Conservation (phyloP, 106 monocot genomes). For the Acorus gramineus region DNA sequence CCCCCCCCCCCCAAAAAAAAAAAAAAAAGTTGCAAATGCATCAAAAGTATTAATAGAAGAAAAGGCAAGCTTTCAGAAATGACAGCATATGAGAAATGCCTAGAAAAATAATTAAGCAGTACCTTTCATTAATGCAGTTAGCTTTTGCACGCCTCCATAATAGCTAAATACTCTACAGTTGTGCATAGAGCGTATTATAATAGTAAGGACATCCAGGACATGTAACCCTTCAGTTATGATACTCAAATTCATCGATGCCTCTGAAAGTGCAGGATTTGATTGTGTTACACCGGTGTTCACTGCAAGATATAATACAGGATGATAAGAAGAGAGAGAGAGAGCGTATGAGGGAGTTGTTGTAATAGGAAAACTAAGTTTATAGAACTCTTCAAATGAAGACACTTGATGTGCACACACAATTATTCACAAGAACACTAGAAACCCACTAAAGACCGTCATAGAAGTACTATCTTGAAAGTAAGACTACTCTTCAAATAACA, state of each 20-base stretch:
- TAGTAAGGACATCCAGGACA: slow-evolving; percentile 53
- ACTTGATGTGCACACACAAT: too few relatives aligned
- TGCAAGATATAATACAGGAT: slow-evolving; percentile 2
- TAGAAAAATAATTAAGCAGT: slow-evolving; percentile 1
- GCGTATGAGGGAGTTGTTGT: too few relatives aligned
- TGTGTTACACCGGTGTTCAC: slow-evolving; percentile 38
- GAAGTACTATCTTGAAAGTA: too few relatives aligned
- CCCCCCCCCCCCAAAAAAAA: background rate
- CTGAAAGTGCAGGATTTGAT: slow-evolving; percentile 22
- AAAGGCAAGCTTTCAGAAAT: background rate
- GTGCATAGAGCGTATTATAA: slow-evolving; percentile 71
- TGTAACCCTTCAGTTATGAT: slow-evolving; percentile 51
- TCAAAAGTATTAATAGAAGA: background rate
- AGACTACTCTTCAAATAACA: too few relatives aligned
- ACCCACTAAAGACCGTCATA: too few relatives aligned
- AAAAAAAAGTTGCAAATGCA: background rate
- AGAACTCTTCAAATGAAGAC: too few relatives aligned
- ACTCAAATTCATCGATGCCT: slow-evolving; percentile 31
- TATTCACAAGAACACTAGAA: too few relatives aligned
- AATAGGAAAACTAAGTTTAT: too few relatives aligned
- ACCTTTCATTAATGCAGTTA: slow-evolving; percentile 95
- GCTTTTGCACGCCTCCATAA: slow-evolving; percentile 95
- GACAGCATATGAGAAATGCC: background rate
- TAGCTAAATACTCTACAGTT: slow-evolving; percentile 94
- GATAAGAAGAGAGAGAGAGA: background rate